Evolutionary conservation across 192 early-diverging fungal genomes (phyloP).

Genomic region (Cladochytrium replicatum): DNA sequence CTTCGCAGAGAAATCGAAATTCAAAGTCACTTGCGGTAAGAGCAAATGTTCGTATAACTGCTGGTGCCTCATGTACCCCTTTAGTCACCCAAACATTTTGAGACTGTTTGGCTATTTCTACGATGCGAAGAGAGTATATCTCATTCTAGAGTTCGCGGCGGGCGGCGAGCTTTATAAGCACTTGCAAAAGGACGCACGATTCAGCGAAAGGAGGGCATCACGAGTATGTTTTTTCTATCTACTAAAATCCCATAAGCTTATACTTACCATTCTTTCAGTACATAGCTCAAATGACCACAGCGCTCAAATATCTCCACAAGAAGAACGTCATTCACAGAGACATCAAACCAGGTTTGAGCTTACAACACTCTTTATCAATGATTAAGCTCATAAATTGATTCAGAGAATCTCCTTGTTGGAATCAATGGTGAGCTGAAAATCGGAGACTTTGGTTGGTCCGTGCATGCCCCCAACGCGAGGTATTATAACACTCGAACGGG

Average conservation of each 20-base stretch:
- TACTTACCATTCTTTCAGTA: constrained; percentile 46
- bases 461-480: constrained; percentile 64
- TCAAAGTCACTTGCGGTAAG: constrained; percentile 79
- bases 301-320: constrained; percentile 75
- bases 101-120: constrained; percentile 92
- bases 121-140: constrained; percentile 80
- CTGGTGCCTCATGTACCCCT: neutral
- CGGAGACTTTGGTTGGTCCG: constrained; percentile 96
- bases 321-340: constrained; percentile 93
- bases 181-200: constrained; percentile 56
- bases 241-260: neutral
- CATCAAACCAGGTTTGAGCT: constrained; percentile 72
- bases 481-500: constrained; percentile 9
- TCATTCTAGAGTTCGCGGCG: constrained; percentile 94
- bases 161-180: constrained; percentile 87
- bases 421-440: constrained; percentile 86
- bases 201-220: constrained; percentile 65
- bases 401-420: constrained; percentile 87
- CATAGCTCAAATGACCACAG: constrained; percentile 77
- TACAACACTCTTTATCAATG: constrained; percentile 47
- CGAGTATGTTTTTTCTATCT: constrained; percentile 36
- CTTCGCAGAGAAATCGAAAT: constrained; percentile 93
- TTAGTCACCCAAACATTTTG: constrained; percentile 82
- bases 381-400: too few relatives aligned
- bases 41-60: too few relatives aligned